Conservation (phyloP, 441 rosid genomes). For the Populus hybrid region DNA sequence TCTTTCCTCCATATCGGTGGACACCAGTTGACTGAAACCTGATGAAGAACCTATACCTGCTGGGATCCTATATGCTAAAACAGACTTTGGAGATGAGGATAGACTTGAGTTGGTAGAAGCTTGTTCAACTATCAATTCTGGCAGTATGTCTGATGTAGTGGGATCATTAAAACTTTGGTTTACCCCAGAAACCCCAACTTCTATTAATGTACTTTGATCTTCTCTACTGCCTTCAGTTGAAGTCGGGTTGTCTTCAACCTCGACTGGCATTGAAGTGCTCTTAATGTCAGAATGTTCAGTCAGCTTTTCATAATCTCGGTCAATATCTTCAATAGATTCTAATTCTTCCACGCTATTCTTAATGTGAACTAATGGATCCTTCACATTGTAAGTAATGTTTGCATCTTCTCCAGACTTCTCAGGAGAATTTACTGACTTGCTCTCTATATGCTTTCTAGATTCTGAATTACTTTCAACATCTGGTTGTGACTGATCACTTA, state of each 20-base stretch:
- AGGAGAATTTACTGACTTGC: conserved; percentile 1
- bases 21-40: conserved; percentile 26
- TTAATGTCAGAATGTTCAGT: conserved; percentile 3
- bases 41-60: conserved; percentile 14
- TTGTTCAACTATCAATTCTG: conserved; percentile 29
- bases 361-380: conserved; percentile 8
- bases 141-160: conserved; percentile 14
- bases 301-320: conserved; percentile 6
- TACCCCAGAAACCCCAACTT: conserved; percentile 26
- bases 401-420: conserved; percentile 24
- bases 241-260: not conserved
- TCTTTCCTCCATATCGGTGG: conserved; percentile 15
- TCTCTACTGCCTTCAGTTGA: conserved; percentile 16
- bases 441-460: conserved; percentile 7
- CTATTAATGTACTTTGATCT: conserved; percentile 17
- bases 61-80: conserved; percentile 28
- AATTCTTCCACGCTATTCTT: conserved; percentile 4
- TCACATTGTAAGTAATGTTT: conserved; percentile 20
- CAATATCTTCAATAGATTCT: conserved; percentile 11
- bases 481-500: conserved; percentile 13
- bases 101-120: conserved; percentile 25
- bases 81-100: conserved; percentile 46
- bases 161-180: conserved; percentile 23
- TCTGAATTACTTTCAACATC: conserved; percentile 25
- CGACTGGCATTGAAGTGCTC: not conserved